phyloP scores from a whole-genome alignment of 768 basidiomycete species.

The Lyophyllum decastes region DNA sequence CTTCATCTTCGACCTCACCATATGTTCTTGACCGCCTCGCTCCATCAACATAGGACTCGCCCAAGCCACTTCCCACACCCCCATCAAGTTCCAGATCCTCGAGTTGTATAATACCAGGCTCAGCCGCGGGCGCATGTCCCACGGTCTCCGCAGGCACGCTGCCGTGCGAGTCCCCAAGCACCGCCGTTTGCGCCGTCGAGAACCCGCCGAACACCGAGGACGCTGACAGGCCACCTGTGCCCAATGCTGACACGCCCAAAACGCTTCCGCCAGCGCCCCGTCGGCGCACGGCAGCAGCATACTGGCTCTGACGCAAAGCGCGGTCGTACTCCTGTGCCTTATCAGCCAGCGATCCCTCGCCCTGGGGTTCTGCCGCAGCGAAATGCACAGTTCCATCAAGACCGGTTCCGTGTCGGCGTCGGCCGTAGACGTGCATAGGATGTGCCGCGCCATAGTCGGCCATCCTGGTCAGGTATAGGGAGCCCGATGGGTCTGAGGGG shows the following conservation, averaged over 20 bases:
- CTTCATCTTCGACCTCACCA: conserved; percentile 53
- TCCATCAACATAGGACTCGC: conserved; percentile 79
- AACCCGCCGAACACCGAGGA: conserved; percentile 51
- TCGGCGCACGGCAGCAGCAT: conserved; percentile 49
- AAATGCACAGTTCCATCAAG: conserved; percentile 32
- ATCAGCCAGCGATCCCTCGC: conserved; percentile 43
- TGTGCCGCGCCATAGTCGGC: conserved; percentile 63
- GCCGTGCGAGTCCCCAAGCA: conserved; percentile 77
- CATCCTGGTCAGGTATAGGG: conserved; percentile 86
- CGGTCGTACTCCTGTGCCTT: conserved; percentile 76
- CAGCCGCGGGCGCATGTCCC: background rate
- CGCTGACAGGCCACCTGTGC: conserved; percentile 30
- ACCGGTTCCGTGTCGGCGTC: conserved; percentile 25
- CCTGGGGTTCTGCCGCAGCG: conserved; percentile 26
- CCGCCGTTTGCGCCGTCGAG: conserved; percentile 66
- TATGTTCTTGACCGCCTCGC: conserved; percentile 41
- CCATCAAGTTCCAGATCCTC: conserved; percentile 54
- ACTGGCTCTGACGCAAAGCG: conserved; percentile 70
- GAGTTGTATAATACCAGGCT: conserved; percentile 30
- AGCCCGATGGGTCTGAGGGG: conserved; percentile 87
- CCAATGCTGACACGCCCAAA: conserved; percentile 49
- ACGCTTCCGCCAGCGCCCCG: conserved; percentile 47
- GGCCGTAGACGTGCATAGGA: conserved; percentile 35
- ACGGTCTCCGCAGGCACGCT: conserved; percentile 33
- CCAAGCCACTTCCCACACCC: conserved; percentile 62